Base-by-base conservation (phyloP, 805 yeast species). In the Lipomyces japonicus region DNA sequence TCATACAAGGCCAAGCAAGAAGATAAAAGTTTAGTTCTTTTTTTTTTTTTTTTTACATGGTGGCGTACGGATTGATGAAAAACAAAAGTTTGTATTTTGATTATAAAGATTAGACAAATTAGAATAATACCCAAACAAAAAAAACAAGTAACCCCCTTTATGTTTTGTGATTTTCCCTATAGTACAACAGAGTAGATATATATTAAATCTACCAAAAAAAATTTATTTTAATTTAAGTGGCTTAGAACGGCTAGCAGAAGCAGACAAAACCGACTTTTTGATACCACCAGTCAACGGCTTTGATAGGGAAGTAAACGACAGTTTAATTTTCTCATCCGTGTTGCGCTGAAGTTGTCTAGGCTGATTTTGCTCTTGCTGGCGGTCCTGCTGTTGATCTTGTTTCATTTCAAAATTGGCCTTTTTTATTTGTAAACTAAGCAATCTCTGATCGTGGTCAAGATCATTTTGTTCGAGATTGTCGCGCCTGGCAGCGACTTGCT, bases 371-470 rank as follows among this genome's bases (percentile, higher is more conserved):
- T 35, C 38, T 30, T 25, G 21, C 37, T 39, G 26, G 23, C 31
- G 25, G 12, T 49, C n/a, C 31, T 14, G 28, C 23, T 21, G 31
- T 5, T 39, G n/a, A 21, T 45, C 42, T 34, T 37, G 42, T 32
- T 48, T 49, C 10, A 28, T 26, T 28, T 51, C 44, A 23, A 61
- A 51, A 39, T 64, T 57, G 2, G 80, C 82, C 36, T 66, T 62
- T 51, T 71, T 68, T 2, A 85, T 78, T 64, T 85, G 90, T 32
- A 68, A 62, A 38, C 76, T 68, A n/a, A 85, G 52, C 16, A 74
- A 44, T 53, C 66, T 71, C 51, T 66, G 62, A 9, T 73, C 67
- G 10, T 74, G 50, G 16, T 75, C 75, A 38, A 76, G 78, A 32
- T 81, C 87, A 4, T 69, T 66, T 42, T 64, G 64, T 6, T 70